A percentile compares a stretch with the other conserved stretches of the same genome.
Conservation (phyloP, 2,329 filamentous ascomycete genomes). For the Trichoderma breve region DNA sequence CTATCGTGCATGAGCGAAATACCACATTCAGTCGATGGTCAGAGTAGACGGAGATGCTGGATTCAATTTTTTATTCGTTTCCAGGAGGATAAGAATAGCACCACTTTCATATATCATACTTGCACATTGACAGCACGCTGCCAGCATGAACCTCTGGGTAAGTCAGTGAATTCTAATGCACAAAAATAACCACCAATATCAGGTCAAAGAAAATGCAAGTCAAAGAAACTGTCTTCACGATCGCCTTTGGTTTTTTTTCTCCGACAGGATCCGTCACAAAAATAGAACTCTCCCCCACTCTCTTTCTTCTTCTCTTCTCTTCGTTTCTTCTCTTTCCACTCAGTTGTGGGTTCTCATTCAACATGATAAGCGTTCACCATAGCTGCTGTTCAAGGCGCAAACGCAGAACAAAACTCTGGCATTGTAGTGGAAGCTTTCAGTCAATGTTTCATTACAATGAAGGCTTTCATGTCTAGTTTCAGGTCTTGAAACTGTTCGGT, state of each 20-base stretch:
- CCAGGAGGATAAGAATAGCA: neutral
- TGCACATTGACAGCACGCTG: neutral
- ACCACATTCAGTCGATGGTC: neutral
- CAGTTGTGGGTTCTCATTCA: neutral
- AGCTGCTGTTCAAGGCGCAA: neutral
- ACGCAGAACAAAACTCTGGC: neutral
- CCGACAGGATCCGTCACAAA: neutral
- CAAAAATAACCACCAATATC: neutral
- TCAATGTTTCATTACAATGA: neutral
- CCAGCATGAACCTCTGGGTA: neutral
- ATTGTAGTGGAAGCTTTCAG: neutral
- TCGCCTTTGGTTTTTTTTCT: neutral
- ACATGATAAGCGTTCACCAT: neutral
- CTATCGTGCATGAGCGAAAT: neutral
- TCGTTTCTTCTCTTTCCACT: neutral
- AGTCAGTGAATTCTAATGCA: neutral
- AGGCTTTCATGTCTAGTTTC: neutral
- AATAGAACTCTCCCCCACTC: neutral
- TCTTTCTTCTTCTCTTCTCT: neutral
- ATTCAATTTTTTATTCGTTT: neutral
- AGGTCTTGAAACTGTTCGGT: neutral
- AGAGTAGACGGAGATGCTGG: neutral
- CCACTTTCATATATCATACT: neutral
- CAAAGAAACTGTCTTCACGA: neutral
- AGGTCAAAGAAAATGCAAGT: neutral